Percentiles rank a stretch among this genome's conserved stretches.
These are phyloP conservation scores for Ruellia speciosa DNA, from an alignment of 305 asterid species.

Conservation along the genomic window DNA sequence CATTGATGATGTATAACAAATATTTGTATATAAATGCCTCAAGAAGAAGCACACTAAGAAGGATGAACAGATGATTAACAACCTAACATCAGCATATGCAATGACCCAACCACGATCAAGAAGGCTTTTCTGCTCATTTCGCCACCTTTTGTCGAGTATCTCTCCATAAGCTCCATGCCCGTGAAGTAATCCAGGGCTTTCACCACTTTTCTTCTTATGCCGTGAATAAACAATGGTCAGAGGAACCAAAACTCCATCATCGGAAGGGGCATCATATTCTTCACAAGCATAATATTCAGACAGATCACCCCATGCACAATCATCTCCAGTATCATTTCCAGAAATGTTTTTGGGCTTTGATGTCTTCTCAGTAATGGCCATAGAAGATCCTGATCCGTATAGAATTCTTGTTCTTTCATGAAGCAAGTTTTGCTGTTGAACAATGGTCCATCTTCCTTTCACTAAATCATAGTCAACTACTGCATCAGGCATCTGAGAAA, in stretches of 20 bases:
- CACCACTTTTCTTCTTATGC: constrained; percentile 46
- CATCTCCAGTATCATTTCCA: constrained; percentile 26
- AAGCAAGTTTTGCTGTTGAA: constrained; percentile 81
- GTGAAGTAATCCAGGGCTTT: constrained; percentile 84
- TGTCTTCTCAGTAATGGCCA: constrained; percentile 29
- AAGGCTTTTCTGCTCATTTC: constrained; percentile 87
- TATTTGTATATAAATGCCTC: neutral
- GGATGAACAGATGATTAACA: constrained; percentile 20
- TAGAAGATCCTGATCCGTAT: constrained; percentile 61
- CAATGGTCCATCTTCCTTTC: constrained; percentile 65
- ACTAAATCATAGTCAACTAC: constrained; percentile 76
- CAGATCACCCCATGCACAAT: constrained; percentile 65
- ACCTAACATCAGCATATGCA: constrained; percentile 96
- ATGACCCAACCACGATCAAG: constrained; percentile 98
- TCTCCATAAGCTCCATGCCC: constrained; percentile 97
- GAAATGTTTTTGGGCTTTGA: constrained; percentile 28
- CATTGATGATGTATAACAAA: constrained; percentile 2
- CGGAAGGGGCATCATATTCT: constrained; percentile 59
- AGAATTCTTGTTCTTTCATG: constrained; percentile 70
- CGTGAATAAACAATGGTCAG: constrained; percentile 74
- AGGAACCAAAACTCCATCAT: constrained; percentile 68
- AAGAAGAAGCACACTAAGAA: constrained; percentile 10
- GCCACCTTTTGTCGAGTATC: constrained; percentile 75
- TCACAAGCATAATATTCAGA: constrained; percentile 87
- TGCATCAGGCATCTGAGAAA: constrained; percentile 90